These are phyloP conservation scores for Fonsecaea erecta DNA, from an alignment of 2,329 filamentous ascomycete species.

Conservation along the genomic window DNA sequence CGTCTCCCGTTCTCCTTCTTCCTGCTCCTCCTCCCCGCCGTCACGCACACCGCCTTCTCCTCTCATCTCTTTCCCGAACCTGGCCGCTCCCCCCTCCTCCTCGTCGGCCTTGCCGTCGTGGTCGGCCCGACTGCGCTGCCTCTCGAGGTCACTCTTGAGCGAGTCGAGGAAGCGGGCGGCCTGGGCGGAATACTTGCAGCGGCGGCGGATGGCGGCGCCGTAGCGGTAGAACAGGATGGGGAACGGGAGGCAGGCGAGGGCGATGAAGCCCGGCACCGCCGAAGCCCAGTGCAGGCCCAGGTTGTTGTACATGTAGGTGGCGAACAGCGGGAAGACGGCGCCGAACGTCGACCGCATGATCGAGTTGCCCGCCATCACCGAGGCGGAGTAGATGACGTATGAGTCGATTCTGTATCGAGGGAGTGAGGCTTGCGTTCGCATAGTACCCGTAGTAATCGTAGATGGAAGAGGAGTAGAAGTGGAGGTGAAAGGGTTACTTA, in stretches of 20 bases:
- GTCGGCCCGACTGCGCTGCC: constrained; percentile 11
- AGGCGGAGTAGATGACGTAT: constrained; percentile 51
- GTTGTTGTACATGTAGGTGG: constrained; percentile 50
- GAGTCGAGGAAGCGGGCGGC: constrained; percentile 29
- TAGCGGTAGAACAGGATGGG: constrained; percentile 40
- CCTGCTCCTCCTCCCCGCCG: background rate
- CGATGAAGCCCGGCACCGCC: constrained; percentile 52
- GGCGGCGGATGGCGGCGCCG: constrained; percentile 26
- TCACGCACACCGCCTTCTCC: background rate
- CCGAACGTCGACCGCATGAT: constrained; percentile 53
- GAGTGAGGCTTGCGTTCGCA: background rate
- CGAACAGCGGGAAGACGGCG: constrained; percentile 55
- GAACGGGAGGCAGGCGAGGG: constrained; percentile 51
- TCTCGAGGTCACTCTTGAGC: constrained; percentile 27
- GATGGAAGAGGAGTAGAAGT: background rate
- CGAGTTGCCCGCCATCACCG: constrained; percentile 50
- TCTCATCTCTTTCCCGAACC: background rate
- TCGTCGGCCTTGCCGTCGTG: background rate
- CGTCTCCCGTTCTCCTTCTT: background rate
- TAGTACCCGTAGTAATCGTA: background rate
- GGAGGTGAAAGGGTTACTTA: constrained; percentile 8
- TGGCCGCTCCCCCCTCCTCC: background rate
- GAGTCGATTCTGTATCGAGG: constrained; percentile 42
- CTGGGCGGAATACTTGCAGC: constrained; percentile 31
- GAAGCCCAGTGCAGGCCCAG: constrained; percentile 56